phyloP scores from a whole-genome alignment of 2,329 filamentous ascomycete genomes.

The Zopfia rhizophila region DNA sequence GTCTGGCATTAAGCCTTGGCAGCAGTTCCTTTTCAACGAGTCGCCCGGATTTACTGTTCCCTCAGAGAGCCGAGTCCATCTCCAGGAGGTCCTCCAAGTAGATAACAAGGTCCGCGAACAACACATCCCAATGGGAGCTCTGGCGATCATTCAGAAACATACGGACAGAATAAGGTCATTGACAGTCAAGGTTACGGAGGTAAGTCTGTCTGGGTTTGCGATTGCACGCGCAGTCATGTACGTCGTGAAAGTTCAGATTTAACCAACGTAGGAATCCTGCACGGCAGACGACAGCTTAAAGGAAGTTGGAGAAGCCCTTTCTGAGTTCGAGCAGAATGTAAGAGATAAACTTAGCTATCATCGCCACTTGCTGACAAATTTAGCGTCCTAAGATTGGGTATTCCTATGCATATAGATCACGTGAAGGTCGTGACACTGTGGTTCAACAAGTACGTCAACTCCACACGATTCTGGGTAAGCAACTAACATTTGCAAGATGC shows the following conservation, averaged over 20 bases:
- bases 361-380: not conserved
- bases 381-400: conserved; percentile 1
- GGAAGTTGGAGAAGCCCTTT: not conserved
- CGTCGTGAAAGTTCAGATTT: not conserved
- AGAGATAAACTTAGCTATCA: conserved; percentile 3
- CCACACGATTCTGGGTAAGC: not conserved
- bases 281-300: not conserved
- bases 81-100: not conserved
- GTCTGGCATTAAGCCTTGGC: conserved; percentile 39
- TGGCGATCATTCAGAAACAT: conserved; percentile 36
- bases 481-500: conserved; percentile 12
- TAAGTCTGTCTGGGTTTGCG: too few species aligned
- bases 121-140: conserved; percentile 35
- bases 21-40: conserved; percentile 34
- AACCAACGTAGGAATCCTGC: not conserved
- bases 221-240: not conserved
- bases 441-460: conserved; percentile 10
- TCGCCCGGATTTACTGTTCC: conserved; percentile 31
- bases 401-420: conserved; percentile 7
- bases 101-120: conserved; percentile 4
- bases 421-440: conserved; percentile 12
- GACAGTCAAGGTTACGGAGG: conserved; percentile 1
- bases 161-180: conserved; percentile 24
- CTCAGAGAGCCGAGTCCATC: conserved; percentile 2
- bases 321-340: conserved; percentile 19